Base-by-base conservation (phyloP, 768 basidiomycete genomes). In the Suillus decipiens region DNA sequence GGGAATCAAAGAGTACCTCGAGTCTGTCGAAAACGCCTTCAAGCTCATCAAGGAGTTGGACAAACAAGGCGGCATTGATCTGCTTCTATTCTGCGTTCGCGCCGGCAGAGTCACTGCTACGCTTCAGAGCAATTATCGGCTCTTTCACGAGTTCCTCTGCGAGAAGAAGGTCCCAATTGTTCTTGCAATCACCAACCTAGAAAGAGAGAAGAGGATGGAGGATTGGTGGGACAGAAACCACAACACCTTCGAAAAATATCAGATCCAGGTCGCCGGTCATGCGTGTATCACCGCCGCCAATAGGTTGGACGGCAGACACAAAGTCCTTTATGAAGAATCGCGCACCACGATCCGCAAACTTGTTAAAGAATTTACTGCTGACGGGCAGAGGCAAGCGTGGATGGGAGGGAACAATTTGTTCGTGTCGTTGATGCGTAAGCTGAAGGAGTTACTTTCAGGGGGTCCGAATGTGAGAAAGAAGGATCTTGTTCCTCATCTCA, bases 41-140 rank as follows among this genome's bases (percentile, higher is more conserved):
- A 50, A 62, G 12, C 78, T 84, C 39, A 67, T 84, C 63, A 45
- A 56, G 12, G 66, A 45, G 10, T 71, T 82, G 11, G 36, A 63
- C 34, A 54, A 45, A 2, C 60, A 63, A 39, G 77, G 71, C 15
- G 81, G 82, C 34, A 70, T 83, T 39, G 77, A 73, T 61, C 79
- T 83, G 15, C 73, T 82, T 5, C 61, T 82, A 2, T 82, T 76
- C 59, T 76, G 77, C 65, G 74, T 82, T 72, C 76, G 77, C 4
- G 78, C 73, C 0, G 75, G 78, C 3, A 69, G 77, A 60, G 74
- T 81, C 69, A 77, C 72, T 39, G 71, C 75, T 19, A 70, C 75
- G 0, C 68, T 72, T 45, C 71, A 74, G 57, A 72, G 74, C 65
- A 82, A 81, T 61, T 82, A 79, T 65, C 63, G 68, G 34, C 63